A percentile compares a stretch with the other conserved stretches of the same genome.
Conservation (phyloP, 148 eudicot genomes). For the Polygonum maritimum region DNA sequence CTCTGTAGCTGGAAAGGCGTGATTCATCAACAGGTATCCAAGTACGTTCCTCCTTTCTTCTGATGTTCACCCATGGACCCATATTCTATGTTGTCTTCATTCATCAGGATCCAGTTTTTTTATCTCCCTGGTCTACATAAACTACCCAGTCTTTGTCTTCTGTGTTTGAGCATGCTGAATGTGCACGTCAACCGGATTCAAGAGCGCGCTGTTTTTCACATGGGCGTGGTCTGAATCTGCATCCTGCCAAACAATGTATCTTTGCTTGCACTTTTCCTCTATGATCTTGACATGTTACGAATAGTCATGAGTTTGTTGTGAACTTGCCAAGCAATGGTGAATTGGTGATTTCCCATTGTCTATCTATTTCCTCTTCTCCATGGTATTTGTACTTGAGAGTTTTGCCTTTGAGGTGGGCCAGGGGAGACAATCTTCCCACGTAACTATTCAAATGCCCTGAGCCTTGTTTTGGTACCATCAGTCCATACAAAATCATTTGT, state of each 20-base stretch:
- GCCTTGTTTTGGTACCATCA: not conserved
- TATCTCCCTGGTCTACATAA: too few relatives aligned
- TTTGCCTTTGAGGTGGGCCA: not conserved
- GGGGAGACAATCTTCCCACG: not conserved
- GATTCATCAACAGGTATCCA: not conserved
- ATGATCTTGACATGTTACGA: not conserved
- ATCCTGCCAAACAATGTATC: not conserved
- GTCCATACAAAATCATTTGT: not conserved
- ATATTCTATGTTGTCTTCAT: not conserved
- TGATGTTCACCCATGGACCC: not conserved
- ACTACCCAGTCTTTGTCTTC: not conserved
- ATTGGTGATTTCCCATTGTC: not conserved
- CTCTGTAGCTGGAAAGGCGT: not conserved
- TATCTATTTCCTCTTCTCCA: not conserved
- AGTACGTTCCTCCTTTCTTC: not conserved
- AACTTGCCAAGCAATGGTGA: not conserved
- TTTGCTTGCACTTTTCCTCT: not conserved
- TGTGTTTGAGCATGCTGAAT: not conserved
- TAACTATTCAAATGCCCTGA: not conserved
- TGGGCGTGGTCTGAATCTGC: not conserved
- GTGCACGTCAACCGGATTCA: too few relatives aligned
- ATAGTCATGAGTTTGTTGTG: not conserved
- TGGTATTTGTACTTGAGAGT: not conserved
- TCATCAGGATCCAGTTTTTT: too few relatives aligned
- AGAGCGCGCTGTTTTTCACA: not conserved